Base-by-base conservation (phyloP, 1,139 yeast genomes). In the Insectozyma bohioensis region DNA sequence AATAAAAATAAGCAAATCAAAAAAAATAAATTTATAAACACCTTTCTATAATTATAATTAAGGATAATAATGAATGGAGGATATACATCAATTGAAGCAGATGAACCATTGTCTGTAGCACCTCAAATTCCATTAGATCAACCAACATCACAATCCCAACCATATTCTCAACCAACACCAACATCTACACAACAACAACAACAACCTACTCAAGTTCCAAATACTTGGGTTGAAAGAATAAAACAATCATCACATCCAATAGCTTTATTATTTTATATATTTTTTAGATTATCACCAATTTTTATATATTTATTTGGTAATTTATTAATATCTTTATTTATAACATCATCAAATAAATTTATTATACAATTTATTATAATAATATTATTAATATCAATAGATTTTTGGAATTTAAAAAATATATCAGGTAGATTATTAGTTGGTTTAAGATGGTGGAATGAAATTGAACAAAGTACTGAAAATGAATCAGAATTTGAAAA, bases 371-470 rank as follows among this genome's bases (percentile, higher is more conserved):
- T 92, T 63, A 88, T 92, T 19, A 56, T 80, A 8, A 79, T 87
- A 28, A 78, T 88, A 5, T 63, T 92, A 15, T 64, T 88, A 19
- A 70, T 86, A 18, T 84, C 95, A 0, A 87, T 87, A 1, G 98
- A 92, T 56, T 92, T 92, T 52, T 92, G 97, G 95, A 84, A 86
- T 51, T 80, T 87, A 26, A 92, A 92, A 52, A 92, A 92, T 56
- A 85, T 92, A 11, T 71, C 95, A 11, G 98, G 98, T 1, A 67
- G 97, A 40, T 71, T 86, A 35, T 61, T 92, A 36, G 97, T 92
- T 5, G 97, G 97, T 0, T 69, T 92, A 42, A 72, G 98, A 46
- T 90, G 97, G 96, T 88, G 96, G 95, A 87, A 86, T 54, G 90
- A 84, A 52, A 69, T 72, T 24, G 74, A 61, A 51, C 39, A 54